These are phyloP conservation scores for Sungouiozyma ichnusensis DNA, from an alignment of 805 yeast species.

Conservation along the genomic window DNA sequence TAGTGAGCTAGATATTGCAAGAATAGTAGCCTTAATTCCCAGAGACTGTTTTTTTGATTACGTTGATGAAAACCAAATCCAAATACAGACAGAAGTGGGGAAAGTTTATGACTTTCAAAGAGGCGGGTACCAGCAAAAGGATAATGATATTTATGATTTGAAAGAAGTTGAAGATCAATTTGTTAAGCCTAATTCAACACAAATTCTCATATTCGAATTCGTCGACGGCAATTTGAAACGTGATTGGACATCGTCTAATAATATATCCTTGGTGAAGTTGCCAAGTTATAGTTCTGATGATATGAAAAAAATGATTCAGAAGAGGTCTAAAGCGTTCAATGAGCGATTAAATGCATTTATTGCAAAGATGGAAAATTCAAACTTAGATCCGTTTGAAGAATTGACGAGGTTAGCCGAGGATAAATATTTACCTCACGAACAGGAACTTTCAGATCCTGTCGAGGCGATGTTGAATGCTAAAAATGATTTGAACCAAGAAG, in stretches of 20 bases:
- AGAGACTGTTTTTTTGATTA: conserved; percentile 61
- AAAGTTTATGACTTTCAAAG: conserved; percentile 30
- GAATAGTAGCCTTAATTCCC: conserved; percentile 52
- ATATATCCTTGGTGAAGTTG: conserved; percentile 34
- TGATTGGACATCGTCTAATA: conserved; percentile 36
- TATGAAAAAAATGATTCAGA: conserved; percentile 48
- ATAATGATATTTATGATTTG: conserved; percentile 41
- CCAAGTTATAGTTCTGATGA: conserved; percentile 46
- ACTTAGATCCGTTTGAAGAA: conserved; percentile 33
- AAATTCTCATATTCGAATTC: conserved; percentile 64
- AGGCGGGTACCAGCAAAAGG: conserved; percentile 47
- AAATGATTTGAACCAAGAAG: conserved; percentile 11
- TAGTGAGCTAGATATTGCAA: conserved; percentile 49
- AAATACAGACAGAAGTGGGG: conserved; percentile 20
- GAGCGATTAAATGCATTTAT: conserved; percentile 32
- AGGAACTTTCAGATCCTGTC: conserved; percentile 49
- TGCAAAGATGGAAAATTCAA: conserved; percentile 15
- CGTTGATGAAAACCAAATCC: conserved; percentile 64
- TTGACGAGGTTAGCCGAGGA: conserved; percentile 30
- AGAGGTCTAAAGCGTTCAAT: conserved; percentile 45
- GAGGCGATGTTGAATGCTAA: conserved; percentile 39
- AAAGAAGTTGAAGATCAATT: conserved; percentile 29
- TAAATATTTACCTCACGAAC: conserved; percentile 37
- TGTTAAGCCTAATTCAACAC: conserved; percentile 32
- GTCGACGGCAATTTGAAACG: conserved; percentile 50